Percentiles rank a stretch among this genome's conserved stretches.
Evolutionary conservation across 345 rosid species (phyloP).

Genomic region (Salix viminalis): DNA sequence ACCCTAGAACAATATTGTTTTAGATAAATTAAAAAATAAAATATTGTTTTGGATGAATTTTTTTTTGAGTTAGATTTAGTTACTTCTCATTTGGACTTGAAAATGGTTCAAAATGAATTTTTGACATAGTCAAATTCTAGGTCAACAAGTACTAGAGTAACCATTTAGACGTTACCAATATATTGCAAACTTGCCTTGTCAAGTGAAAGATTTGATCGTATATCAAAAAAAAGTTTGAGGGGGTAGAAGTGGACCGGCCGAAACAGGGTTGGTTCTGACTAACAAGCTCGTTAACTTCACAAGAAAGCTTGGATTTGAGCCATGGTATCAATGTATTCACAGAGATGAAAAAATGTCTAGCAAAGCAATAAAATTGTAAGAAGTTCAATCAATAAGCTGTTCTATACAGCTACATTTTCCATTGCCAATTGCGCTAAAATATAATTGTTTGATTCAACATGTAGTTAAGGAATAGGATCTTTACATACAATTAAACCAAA

Average conservation of each 20-base stretch:
- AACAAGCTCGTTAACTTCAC: background rate
- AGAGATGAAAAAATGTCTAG: background rate
- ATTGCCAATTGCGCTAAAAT: slow-evolving; percentile 3
- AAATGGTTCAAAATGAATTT: no score
- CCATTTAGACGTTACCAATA: no score
- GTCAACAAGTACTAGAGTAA: no score
- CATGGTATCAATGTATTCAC: background rate
- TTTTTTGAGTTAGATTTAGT: no score
- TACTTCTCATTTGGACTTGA: no score
- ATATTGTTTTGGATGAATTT: no score
- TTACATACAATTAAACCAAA: slow-evolving; percentile 3
- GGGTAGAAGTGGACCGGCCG: background rate
- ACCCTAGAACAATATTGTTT: no score
- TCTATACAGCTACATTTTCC: slow-evolving; percentile 8
- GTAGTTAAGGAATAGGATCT: slow-evolving; percentile 12
- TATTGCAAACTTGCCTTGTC: background rate
- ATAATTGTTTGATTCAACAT: background rate
- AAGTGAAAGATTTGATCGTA: no score
- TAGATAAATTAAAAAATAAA: no score
- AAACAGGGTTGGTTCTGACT: background rate
- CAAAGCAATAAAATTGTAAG: background rate
- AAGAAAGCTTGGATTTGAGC: background rate
- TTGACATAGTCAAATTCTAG: no score
- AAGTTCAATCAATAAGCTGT: slow-evolving; percentile 12
- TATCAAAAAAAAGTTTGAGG: no score